Percentiles rank a stretch among this genome's conserved stretches.
Evolutionary conservation across 768 basidiomycete species (phyloP).

Genomic region (Collybia sordida): DNA sequence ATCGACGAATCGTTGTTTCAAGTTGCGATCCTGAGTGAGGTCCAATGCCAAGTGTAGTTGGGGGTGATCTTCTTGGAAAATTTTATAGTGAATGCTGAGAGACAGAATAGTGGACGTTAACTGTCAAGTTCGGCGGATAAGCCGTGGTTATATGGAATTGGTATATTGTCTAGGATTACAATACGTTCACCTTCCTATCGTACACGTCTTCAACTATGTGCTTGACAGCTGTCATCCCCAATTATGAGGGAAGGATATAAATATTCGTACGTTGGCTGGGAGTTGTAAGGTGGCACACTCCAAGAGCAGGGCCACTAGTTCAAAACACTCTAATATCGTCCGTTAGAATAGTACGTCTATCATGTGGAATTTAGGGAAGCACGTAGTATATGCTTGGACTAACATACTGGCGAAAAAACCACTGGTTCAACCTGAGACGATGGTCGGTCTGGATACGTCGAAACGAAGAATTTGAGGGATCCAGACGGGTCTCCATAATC

Average conservation of each 20-base stretch:
- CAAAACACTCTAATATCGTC: neutral
- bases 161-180: conserved; percentile 5
- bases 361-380: neutral
- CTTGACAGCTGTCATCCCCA: neutral
- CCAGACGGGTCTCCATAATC: conserved; percentile 46
- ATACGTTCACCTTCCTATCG: conserved; percentile 20
- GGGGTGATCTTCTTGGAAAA: no score
- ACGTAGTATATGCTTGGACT: neutral
- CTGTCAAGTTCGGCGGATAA: conserved; percentile 13
- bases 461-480: conserved; percentile 51
- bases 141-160: conserved; percentile 2
- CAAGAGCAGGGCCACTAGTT: neutral
- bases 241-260: neutral
- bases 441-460: conserved; percentile 43
- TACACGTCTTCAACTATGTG: conserved; percentile 13
- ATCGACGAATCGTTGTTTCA: neutral
- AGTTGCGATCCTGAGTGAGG: neutral
- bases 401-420: conserved; percentile 15
- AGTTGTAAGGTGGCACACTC: neutral
- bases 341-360: conserved; percentile 4
- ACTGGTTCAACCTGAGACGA: conserved; percentile 17
- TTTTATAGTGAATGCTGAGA: neutral
- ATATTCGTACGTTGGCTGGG: neutral
- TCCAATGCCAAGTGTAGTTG: neutral
- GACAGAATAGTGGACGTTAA: neutral